These are phyloP conservation scores for Escovopsis weberi DNA, from an alignment of 2,329 filamentous ascomycete species.

Conservation along the genomic window DNA sequence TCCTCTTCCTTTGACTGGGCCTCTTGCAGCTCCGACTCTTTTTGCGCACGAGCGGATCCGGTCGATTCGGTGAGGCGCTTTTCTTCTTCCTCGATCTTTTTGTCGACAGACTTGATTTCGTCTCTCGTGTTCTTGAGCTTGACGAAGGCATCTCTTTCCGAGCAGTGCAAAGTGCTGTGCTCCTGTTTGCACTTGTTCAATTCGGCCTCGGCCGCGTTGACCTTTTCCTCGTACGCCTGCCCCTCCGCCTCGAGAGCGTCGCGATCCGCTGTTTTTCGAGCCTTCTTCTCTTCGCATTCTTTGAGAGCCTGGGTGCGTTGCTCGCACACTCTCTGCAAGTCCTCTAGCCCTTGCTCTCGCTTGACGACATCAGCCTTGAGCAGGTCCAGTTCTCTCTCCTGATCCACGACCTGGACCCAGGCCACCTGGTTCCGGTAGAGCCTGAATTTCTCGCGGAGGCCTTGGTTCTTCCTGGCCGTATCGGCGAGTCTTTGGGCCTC, in stretches of 20 bases:
- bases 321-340: conserved; percentile 15
- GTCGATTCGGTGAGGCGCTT: conserved; percentile 50
- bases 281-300: conserved; percentile 29
- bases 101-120: conserved; percentile 29
- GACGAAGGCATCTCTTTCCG: conserved; percentile 51
- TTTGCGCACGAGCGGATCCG: conserved; percentile 53
- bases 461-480: conserved; percentile 49
- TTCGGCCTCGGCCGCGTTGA: conserved; percentile 31
- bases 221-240: conserved; percentile 28
- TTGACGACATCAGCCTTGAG: conserved; percentile 15
- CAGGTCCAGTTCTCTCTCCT: conserved; percentile 42
- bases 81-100: conserved; percentile 40
- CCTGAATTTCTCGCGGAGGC: conserved; percentile 45
- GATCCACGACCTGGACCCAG: conserved; percentile 76
- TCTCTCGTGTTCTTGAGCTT: conserved; percentile 39
- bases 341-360: conserved; percentile 13
- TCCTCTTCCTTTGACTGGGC: conserved; percentile 14
- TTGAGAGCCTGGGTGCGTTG: conserved; percentile 36
- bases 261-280: conserved; percentile 22
- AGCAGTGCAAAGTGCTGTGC: conserved; percentile 37
- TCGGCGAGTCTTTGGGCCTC: conserved; percentile 51
- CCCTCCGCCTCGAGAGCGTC: conserved; percentile 31
- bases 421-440: conserved; percentile 52
- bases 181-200: conserved; percentile 39
- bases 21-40: conserved; percentile 36